These are phyloP conservation scores for Antitrichia curtipendula DNA, from an alignment of 225 moss, liverwort and hornwort species.

Conservation along the genomic window DNA sequence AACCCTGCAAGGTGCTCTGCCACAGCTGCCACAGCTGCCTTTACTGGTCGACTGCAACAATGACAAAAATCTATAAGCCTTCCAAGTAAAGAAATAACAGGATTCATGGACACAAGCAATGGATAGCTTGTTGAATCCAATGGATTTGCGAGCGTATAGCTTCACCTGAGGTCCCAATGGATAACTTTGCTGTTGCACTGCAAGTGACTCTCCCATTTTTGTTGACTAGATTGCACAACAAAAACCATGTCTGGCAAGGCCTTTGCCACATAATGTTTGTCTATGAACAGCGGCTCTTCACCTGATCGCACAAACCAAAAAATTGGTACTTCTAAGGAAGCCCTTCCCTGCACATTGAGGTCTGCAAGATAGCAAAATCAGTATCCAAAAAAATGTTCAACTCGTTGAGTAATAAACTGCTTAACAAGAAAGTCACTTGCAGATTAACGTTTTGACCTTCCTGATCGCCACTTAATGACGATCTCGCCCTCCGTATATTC, in stretches of 20 bases:
- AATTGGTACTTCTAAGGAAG: constrained; percentile 73
- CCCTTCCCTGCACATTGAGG: constrained; percentile 26
- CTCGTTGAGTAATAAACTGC: not conserved
- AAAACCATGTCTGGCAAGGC: constrained; percentile 93
- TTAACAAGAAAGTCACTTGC: not conserved
- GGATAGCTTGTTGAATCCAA: not conserved
- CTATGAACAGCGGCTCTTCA: constrained; percentile 71
- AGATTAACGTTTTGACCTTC: not conserved
- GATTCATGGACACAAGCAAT: not conserved
- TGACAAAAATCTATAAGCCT: not conserved
- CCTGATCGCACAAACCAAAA: constrained; percentile 91
- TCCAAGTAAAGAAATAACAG: not conserved
- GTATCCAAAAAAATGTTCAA: not conserved
- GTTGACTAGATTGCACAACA: constrained; percentile 68
- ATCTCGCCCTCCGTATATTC: not conserved
- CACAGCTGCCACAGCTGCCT: constrained; percentile 86
- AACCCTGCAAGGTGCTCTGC: constrained; percentile 94
- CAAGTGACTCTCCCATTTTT: constrained; percentile 88
- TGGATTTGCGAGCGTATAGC: not conserved
- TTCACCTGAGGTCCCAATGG: constrained; percentile 81
- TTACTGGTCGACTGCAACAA: constrained; percentile 64
- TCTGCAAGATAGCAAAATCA: constrained; percentile 14
- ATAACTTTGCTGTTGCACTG: constrained; percentile 88
- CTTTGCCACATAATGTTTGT: constrained; percentile 91
- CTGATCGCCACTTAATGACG: not conserved